phyloP scores from a whole-genome alignment of 441 rosid genomes.

The Bruguiera hainesii region DNA sequence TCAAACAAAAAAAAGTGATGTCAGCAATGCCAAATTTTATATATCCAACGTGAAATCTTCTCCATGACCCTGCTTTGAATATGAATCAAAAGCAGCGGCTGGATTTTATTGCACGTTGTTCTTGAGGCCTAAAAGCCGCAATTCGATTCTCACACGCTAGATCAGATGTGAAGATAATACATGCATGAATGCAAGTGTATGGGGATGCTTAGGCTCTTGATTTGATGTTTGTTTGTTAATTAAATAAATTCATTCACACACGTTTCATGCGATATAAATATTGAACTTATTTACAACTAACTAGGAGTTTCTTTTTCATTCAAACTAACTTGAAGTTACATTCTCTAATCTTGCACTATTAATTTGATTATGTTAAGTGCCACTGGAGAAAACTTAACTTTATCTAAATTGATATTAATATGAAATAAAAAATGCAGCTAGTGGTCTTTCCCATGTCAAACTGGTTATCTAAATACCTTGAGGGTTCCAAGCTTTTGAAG shows the following conservation, averaged over 20 bases:
- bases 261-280: too few species aligned
- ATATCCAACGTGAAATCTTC: neutral
- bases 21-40: neutral
- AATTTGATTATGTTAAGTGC: too few species aligned
- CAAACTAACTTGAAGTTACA: too few species aligned
- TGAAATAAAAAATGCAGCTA: too few species aligned
- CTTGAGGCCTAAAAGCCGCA: conserved; percentile 19
- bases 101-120: conserved; percentile 23
- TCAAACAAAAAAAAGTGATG: neutral
- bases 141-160: conserved; percentile 21
- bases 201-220: neutral
- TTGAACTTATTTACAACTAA: too few species aligned
- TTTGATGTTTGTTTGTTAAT: neutral
- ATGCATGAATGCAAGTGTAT: neutral
- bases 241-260: too few species aligned
- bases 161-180: conserved; percentile 10
- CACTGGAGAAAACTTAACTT: too few species aligned
- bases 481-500: conserved; percentile 12
- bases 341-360: too few species aligned
- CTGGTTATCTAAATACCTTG: conserved; percentile 8
- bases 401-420: too few species aligned
- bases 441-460: neutral
- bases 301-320: too few species aligned
- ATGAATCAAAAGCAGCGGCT: neutral
- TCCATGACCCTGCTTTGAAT: neutral